Base-by-base conservation (phyloP, 2,329 filamentous ascomycete genomes). In the Basipetospora sp. region DNA sequence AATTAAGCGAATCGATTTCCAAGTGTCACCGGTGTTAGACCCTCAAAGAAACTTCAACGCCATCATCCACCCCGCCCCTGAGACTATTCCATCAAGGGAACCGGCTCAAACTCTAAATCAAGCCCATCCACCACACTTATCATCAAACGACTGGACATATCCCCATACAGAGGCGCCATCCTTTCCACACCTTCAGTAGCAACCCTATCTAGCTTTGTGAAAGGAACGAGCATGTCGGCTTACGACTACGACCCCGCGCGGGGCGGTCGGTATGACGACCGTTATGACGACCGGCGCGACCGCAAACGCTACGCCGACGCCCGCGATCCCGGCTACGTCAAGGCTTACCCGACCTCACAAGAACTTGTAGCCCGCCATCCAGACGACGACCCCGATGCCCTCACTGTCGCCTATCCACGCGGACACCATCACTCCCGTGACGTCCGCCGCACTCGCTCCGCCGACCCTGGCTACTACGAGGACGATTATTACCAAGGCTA, bases 321-420 rank as follows among this genome's bases (percentile, higher is more conserved):
- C 25, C 63, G 67, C 46, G 69, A 39, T 15, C 5, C 25, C 11
- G 59, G 57, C 22, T 64, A 65, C 45, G 52, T 62, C 40, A 62
- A 60, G 45, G 29, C 16, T 34, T 33, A 36, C 39, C 54, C 58
- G 20, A 56, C 64, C 36, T 54, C 59, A 31, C 66, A 62, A 42
- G 71, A 75, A 30, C 60, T 78, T 6, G 58, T 77, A 10, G 69
- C 70, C 26, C 64, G 70, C 18, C 53, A 63, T 35, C 77, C n/a
- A n/a, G n/a, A 80, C 45, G 78, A 87, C 53, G 79, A 85, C 50
- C 86, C 79, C 55, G 15, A 31, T 22, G 77, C 78, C 32, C 62
- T 79, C 18, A 77, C 77, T 3, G 59, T 92, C 52, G 87, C 94
- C 59, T 74, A 75, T 45, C 77, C 85, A 47, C 82, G 84, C 5